Evolutionary conservation across 2,329 filamentous ascomycete species (phyloP), one percentile per base, ranked within the genome.

Genomic region (Cladosporium colombiae): DNA sequence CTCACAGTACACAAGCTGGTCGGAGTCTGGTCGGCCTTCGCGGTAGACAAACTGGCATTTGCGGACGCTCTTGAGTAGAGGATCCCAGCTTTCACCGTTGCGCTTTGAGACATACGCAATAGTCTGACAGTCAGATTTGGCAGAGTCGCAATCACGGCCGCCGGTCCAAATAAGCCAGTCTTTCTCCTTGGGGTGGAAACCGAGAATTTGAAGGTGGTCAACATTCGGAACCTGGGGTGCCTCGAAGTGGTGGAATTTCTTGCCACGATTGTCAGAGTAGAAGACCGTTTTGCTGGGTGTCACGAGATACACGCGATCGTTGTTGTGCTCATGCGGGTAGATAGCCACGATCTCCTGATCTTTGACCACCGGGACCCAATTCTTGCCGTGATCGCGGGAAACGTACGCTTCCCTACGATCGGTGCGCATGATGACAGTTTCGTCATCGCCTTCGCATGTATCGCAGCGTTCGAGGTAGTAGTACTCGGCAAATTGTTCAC

Each of bases 151-250:
- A 68, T 89, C 86, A 69, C 88, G 81, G 11, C 81, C 81, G 46
- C 93, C 94, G 58, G 90, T 87, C 93, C 93, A 98, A 68, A 99
- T 91, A 52, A 98, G 83, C 92, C 93, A 97, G 73, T 97, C 91
- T 75, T 89, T 90, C 73, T 90, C 86, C 70, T 90, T 87, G 1
- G 93, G 91, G 73, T 99, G 95, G 80, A 99, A 99, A 40, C 84
- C 83, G 71, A 91, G 77, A 50, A 93, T 83, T 21, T 86, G 84
- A 5, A 82, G 71, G 6, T 74, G 74, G 7, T 81, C 74, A 21
- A 73, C 77, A 78, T 84, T 84, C n/a, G 84, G 83, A 69, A 85
- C 84, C 50, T 86, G 82, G 1, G 89, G 91, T 2, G 89, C 87
- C 66, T 91, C 79, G 78, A 97, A 96, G 58, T 82, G 83, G 75